These are phyloP conservation scores for Mycena venus DNA, from an alignment of 768 basidiomycete genomes.

Conservation along the genomic window DNA sequence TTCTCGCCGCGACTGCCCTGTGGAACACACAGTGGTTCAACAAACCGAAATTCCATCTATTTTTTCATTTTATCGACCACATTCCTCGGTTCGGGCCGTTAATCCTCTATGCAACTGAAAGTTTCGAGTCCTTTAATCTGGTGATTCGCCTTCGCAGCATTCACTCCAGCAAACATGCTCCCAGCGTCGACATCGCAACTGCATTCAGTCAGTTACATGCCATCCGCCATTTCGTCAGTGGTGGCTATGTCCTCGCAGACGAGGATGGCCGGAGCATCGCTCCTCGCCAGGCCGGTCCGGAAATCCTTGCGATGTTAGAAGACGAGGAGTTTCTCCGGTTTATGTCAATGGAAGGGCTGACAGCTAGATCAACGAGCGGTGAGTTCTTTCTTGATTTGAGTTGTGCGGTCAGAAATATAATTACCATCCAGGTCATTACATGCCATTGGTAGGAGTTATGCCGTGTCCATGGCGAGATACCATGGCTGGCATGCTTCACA, in stretches of 20 bases:
- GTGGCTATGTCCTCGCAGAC: slow-evolving; percentile 24
- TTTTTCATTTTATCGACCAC: slow-evolving; percentile 52
- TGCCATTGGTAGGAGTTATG: not conserved
- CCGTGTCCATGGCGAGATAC: not conserved
- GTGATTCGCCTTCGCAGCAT: slow-evolving; percentile 38
- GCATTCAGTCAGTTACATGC: slow-evolving; percentile 11
- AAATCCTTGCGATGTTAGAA: not conserved
- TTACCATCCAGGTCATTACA: not conserved
- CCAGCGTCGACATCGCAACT: slow-evolving; percentile 39
- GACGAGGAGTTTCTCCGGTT: not conserved
- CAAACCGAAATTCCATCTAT: slow-evolving; percentile 60
- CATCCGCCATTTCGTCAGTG: slow-evolving; percentile 10
- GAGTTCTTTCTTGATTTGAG: not conserved
- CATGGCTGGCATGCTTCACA: not conserved
- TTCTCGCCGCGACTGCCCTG: slow-evolving; percentile 30
- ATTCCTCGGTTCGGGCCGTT: slow-evolving; percentile 56
- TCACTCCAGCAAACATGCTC: slow-evolving; percentile 43
- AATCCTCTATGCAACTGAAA: slow-evolving; percentile 58
- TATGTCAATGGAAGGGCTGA: not conserved
- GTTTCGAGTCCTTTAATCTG: slow-evolving; percentile 46
- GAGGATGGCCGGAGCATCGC: not conserved
- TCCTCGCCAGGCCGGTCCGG: not conserved
- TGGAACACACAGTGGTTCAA: slow-evolving; percentile 49
- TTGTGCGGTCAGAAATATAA: not conserved
- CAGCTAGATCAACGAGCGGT: not conserved